Base-by-base conservation (phyloP, 805 yeast genomes). In the Ascoidea asiatica region DNA sequence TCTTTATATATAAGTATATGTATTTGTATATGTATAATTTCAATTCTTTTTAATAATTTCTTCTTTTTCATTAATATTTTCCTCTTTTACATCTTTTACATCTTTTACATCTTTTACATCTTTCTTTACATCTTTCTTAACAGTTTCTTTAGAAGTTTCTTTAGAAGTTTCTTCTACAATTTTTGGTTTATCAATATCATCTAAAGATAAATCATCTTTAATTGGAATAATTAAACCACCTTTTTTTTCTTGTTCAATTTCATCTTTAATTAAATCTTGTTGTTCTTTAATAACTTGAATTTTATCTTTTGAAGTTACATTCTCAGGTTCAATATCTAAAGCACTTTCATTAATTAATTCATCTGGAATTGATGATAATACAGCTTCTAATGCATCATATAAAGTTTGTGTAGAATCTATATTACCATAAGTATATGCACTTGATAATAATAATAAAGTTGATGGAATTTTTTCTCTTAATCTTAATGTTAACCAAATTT, bases 331-430 rank as follows among this genome's bases (percentile, higher is more conserved):
- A 51, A 90, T 88, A 58, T 88, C 94, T 52, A 89, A 73, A 63
- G 87, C 94, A 52, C 96, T 92, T 53, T 87, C 95, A 60, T 90
- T 94, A 67, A 86, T 90, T 48, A 90, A 88, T 62, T 90, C 96
- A 56, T 87, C 94, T 23, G 98, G 98, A 54, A 90, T 77, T 4
- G 95, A 81, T 45, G 86, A 76, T 56, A 90, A 68, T 20, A 90
- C 97, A 18, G 90, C 87, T 52, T 82, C 69, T 51, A 90, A 74
- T 17, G 95, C 96, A 54, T 89, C 95, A 61, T 85, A 86, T 59
- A 84, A 81, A 39, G 70, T 57, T 48, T 75, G 73, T 44, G 65
- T 59, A 46, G 77, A 80, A 6, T 69, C 61, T 29, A 81, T 70
- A 19, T 72, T 76, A 50, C 88, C 87, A 58, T 92, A 90, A 21